Evolutionary conservation across 495 filamentous ascomycete genomes (phyloP).

Genomic region (Collariella sp.): DNA sequence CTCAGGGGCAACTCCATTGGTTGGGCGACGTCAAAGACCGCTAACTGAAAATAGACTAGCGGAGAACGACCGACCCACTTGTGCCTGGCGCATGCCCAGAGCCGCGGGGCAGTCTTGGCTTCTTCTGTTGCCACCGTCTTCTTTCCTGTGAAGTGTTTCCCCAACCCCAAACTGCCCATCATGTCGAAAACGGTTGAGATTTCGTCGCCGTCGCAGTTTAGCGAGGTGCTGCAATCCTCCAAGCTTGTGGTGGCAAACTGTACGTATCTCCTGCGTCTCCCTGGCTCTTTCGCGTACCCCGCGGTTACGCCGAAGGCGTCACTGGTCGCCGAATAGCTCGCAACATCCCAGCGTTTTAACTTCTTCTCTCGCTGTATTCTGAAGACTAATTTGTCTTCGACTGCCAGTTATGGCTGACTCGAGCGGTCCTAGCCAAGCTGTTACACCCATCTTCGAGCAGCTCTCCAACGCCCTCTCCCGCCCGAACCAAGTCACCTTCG

Average conservation of each 20-base stretch:
- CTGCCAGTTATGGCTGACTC: constrained; percentile 74
- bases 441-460: constrained; percentile 77
- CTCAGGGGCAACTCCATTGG: too few species aligned
- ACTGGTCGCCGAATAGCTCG: neutral
- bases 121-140: neutral
- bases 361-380: neutral
- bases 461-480: constrained; percentile 63
- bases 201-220: constrained; percentile 62
- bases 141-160: neutral
- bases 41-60: too few species aligned
- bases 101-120: constrained; percentile 9
- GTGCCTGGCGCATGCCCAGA: neutral
- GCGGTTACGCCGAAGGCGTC: constrained; percentile 1
- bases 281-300: constrained; percentile 10
- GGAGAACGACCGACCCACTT: neutral
- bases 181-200: constrained; percentile 66
- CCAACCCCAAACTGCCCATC: constrained; percentile 2
- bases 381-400: constrained; percentile 13
- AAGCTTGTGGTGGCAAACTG: constrained; percentile 78
- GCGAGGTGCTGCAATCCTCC: constrained; percentile 53
- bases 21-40: too few species aligned
- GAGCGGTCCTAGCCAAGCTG: constrained; percentile 77
- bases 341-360: neutral
- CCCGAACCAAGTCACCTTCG: constrained; percentile 68
- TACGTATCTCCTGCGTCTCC: constrained; percentile 40